Percentiles rank a stretch among this genome's conserved stretches.
phyloP scores from a whole-genome alignment of 2,329 filamentous ascomycete genomes.

The Dactylonectria macrodidyma region DNA sequence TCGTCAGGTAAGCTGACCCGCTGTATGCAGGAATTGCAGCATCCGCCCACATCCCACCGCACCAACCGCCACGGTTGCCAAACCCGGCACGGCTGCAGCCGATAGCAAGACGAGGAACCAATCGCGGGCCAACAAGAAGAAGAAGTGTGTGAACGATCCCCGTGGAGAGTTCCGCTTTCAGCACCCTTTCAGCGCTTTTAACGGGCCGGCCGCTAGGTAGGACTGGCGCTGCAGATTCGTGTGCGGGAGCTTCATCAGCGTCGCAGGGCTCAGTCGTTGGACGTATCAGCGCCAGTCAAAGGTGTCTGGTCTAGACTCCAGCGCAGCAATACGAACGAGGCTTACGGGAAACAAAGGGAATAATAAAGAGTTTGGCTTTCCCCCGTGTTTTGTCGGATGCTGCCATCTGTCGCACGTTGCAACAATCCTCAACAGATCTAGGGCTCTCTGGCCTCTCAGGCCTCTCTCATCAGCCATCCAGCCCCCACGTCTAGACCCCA shows the following conservation, averaged over 20 bases:
- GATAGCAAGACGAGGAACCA: constrained; percentile 5
- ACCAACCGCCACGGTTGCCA: background rate
- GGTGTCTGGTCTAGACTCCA: background rate
- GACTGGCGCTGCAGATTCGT: background rate
- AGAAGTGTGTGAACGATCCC: background rate
- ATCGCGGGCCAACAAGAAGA: background rate
- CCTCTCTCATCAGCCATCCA: too few species aligned
- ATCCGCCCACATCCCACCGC: constrained; percentile 17
- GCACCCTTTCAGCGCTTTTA: too few species aligned
- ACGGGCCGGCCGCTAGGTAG: background rate
- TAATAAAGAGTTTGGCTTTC: too few species aligned
- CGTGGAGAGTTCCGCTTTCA: constrained; percentile 20
- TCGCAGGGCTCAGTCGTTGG: constrained; percentile 7
- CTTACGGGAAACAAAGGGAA: too few species aligned
- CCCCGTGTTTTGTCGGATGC: too few species aligned
- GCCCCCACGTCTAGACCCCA: background rate
- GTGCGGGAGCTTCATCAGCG: constrained; percentile 26
- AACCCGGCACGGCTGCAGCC: constrained; percentile 20
- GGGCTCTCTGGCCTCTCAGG: too few species aligned
- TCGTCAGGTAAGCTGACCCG: too few species aligned
- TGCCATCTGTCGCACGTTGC: too few species aligned
- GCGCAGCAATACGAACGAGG: too few species aligned
- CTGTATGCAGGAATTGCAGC: background rate
- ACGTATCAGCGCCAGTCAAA: background rate
- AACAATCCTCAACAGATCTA: too few species aligned